Conservation (phyloP, 2,329 filamentous ascomycete genomes). For the Diplodia mutila region DNA sequence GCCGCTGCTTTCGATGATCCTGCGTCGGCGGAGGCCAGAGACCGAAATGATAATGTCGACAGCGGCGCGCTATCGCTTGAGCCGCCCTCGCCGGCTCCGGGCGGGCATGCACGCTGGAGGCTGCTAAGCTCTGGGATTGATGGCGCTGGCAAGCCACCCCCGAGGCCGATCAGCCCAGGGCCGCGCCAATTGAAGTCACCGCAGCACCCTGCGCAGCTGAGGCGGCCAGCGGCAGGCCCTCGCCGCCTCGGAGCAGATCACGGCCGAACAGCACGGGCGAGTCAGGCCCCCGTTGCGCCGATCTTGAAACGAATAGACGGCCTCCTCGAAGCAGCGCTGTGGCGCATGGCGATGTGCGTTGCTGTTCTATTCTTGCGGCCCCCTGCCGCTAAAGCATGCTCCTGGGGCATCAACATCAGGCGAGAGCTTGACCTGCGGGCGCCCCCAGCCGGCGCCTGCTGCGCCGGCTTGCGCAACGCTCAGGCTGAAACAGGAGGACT, state of each 20-base stretch:
- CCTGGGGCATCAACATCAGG: slow-evolving; percentile 18
- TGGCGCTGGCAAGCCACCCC: slow-evolving; percentile 5
- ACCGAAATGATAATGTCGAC: slow-evolving; percentile 18
- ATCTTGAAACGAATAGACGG: slow-evolving; percentile 21
- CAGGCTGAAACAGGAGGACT: slow-evolving; percentile 25
- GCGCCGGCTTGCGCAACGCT: slow-evolving; percentile 22
- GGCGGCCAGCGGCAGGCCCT: slow-evolving; percentile 7
- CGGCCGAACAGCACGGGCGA: slow-evolving; percentile 19
- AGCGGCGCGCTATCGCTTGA: background rate
- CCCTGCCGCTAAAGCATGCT: slow-evolving; percentile 7
- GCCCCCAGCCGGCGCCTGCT: slow-evolving; percentile 11
- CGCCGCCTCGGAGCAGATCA: slow-evolving; percentile 9
- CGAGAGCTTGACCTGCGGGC: slow-evolving; percentile 14
- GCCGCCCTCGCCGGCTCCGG: slow-evolving; percentile 10
- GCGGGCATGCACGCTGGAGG: background rate
- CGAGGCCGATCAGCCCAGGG: slow-evolving; percentile 14
- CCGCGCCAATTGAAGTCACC: slow-evolving; percentile 4
- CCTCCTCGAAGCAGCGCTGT: slow-evolving; percentile 13
- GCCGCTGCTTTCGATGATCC: slow-evolving; percentile 7
- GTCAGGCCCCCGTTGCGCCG: slow-evolving; percentile 13
- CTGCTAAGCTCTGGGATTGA: background rate
- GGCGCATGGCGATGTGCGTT: slow-evolving; percentile 8
- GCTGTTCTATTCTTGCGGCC: slow-evolving; percentile 19
- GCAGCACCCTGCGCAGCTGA: slow-evolving; percentile 10
- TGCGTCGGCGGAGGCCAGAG: background rate